Base-by-base conservation (phyloP, 805 yeast genomes). In the Saturnispora mendoncae region DNA sequence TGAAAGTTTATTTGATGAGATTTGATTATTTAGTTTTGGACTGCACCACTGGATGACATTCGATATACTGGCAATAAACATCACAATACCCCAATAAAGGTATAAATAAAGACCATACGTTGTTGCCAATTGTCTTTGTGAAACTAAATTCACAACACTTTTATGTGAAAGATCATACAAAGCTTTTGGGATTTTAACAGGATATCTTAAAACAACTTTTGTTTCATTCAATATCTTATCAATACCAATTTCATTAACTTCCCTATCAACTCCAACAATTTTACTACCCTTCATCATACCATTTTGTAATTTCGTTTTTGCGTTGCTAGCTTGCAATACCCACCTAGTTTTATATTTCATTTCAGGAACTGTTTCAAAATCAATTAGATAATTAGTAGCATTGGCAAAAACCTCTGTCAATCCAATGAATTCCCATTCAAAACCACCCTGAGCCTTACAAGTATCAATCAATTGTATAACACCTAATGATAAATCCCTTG, bases 21-120 rank as follows among this genome's bases (percentile, higher is more conserved):
- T 28, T 17, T 42, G 49, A 34, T 54, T 50, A 19, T 52, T 50
- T 14, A 50, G 43, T 34, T 51, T 49, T 0, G 70, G 70, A 18
- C 54, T 50, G 33, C 65, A 57, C 69, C 70, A 65, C 14, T 56
- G 51, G 2, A 52, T 43, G 20, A 57, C 43, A 45, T 65, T 64
- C 24, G 47, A 33, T 3, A 55, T 9, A 5, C 52, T 27, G 4
- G 62, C 59, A 36, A 54, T 20, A 2, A 55, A 12, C 10, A 59
- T 42, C 3, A 63, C 45, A 4, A 53, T 10, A 1, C 49, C 56
- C 69, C 69, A 65, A 34, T 61, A 65, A 0, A 52, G 51, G 17
- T 60, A 46, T 12, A 62, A 38, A 4, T 41, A 45, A 5, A 41
- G 44, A 12, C 68, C 67, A 44, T 51, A 53, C 0, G 29, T 28